These are phyloP conservation scores for Oleoguttula mirabilis DNA, from an alignment of 495 filamentous ascomycete species.

Conservation along the genomic window DNA sequence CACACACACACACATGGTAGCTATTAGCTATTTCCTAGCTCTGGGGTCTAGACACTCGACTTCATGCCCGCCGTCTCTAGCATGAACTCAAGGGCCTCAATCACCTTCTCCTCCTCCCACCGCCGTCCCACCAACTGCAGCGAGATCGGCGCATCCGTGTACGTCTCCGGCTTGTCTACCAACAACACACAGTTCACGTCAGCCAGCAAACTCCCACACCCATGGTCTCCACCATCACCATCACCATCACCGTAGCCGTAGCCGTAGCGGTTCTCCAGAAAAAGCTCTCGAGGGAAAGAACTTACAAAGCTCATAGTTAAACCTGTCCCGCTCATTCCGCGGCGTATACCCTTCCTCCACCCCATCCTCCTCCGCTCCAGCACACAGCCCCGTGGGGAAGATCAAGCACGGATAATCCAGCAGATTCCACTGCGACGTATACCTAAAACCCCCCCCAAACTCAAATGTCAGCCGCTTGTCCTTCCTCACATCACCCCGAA, in stretches of 20 bases:
- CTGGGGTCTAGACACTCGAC: too few species aligned
- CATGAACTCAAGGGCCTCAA: conserved; percentile 31
- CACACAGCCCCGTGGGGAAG: conserved; percentile 34
- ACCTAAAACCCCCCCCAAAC: too few species aligned
- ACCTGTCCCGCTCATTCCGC: conserved; percentile 31
- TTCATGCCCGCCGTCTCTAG: conserved; percentile 18
- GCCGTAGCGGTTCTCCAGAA: not conserved
- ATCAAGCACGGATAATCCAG: conserved; percentile 16
- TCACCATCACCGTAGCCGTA: not conserved
- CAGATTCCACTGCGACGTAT: conserved; percentile 14
- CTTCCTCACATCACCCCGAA: too few species aligned
- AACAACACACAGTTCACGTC: too few species aligned
- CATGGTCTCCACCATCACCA: not conserved
- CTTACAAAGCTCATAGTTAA: conserved; percentile 31
- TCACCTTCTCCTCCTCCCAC: conserved; percentile 19
- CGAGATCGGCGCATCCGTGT: conserved; percentile 19
- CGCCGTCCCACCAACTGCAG: conserved; percentile 20
- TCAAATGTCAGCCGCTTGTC: too few species aligned
- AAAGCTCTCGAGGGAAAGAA: not conserved
- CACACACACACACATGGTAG: too few species aligned
- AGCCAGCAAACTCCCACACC: too few species aligned
- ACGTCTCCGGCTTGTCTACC: conserved; percentile 27
- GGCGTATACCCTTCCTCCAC: conserved; percentile 25
- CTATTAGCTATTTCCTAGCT: too few species aligned
- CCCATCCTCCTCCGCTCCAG: conserved; percentile 31